Evolutionary conservation across 176 grass and related monocot species (phyloP).

Genomic region (Secale cereale): DNA sequence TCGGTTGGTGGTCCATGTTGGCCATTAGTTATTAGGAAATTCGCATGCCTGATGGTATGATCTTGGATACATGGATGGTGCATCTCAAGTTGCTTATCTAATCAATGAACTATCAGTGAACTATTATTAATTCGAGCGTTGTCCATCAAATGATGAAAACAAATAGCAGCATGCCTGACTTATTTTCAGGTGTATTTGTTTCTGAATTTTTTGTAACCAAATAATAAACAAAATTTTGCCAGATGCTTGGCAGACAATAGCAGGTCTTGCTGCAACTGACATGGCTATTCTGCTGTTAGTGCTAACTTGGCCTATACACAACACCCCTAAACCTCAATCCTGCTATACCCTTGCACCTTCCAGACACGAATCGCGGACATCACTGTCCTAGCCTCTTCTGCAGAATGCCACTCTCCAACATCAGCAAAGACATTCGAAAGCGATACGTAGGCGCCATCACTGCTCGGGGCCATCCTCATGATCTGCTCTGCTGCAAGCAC

Average conservation of each 20-base stretch:
- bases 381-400: slow-evolving; percentile 31
- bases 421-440: slow-evolving; percentile 50
- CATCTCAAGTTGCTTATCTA: not conserved
- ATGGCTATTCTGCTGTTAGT: not conserved
- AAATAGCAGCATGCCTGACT: not conserved
- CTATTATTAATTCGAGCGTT: not conserved
- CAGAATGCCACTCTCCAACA: slow-evolving; percentile 51
- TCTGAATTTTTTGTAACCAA: not conserved
- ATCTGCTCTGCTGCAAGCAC: slow-evolving; percentile 42
- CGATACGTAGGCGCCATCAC: slow-evolving; percentile 41
- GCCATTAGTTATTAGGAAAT: not conserved
- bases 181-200: slow-evolving; percentile 1
- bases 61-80: not conserved
- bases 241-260: not conserved
- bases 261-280: not conserved
- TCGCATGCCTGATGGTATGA: not conserved
- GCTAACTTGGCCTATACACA: not conserved
- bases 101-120: not conserved
- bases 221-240: not conserved
- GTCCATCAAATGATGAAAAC: not conserved
- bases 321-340: slow-evolving; percentile 26
- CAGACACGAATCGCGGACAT: slow-evolving; percentile 44
- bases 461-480: slow-evolving; percentile 33
- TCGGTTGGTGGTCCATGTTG: not conserved
- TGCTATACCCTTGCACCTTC: slow-evolving; percentile 48